Base-by-base conservation (phyloP, 148 eudicot genomes). In the Mesembryanthemum crystallinum region DNA sequence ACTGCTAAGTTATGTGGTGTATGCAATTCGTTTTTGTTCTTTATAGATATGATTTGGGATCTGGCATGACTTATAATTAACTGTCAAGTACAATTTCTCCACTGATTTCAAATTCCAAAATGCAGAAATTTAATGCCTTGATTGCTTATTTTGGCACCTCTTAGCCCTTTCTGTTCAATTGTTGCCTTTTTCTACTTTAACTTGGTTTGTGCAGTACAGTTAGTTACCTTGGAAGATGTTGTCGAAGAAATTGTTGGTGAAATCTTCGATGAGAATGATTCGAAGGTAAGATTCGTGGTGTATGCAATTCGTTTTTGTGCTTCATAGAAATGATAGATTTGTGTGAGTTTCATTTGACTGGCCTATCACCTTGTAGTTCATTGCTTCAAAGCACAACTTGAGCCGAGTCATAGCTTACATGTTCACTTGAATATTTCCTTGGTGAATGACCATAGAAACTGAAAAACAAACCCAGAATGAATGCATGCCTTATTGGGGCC, bases 241-340 rank as follows among this genome's bases (percentile, higher is more conserved):
- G 98, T 94, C 35, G 98, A 94, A 82, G 98, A 94, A 86, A 94
- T 94, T 81, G 98, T 94, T 76, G 98, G 98, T 71, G 98, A 94
- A 84, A 94, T 94, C 32, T 94, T 90, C 83, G 98, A 94, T 74
- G 98, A 94, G 82, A 92, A 90, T 85, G 98, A 94, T 80, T 92
- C 98, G 37, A 94, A 92, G 87, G 98, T 94, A 83, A 76, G 71
- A 13, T 23, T 18, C 39, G 27, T 63, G n/a, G 28, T 21, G 15
- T 67, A 6, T n/a, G 59, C 42, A 55, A 45, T 30, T 30, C 7
- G 7, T 27, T 49, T 77, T 67, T 10, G 45, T 47, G 9, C 13
- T 8, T 29, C 24, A 7, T 33, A 11, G 69, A 32, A 23, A 63
- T 71, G 30, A 8, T 73, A 30, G 67, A 58, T 60, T 73, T 17